Evolutionary conservation across 179 eudicot genomes (phyloP), one percentile per base, ranked within the genome.

Genomic region (Silene noctiflora): DNA sequence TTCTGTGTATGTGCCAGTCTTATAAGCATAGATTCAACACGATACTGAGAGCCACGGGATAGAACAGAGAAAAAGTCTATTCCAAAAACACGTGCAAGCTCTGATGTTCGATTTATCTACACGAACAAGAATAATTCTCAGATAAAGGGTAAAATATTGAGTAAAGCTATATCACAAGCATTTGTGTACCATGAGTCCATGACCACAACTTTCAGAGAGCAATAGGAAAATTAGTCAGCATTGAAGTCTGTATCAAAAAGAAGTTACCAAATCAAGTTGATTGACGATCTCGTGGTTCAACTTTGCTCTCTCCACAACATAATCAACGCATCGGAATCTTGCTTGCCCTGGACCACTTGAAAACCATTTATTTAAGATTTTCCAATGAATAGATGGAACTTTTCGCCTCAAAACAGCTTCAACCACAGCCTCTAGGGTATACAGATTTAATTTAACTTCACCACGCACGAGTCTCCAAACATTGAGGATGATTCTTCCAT

Each of bases 31-130:
- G 99, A 95, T 85, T 95, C 99, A 73, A 95, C 99, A 79, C 98
- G 99, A 77, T 89, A 95, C 84, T 95, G 99, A 48, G 98, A 95
- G 81, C 99, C 99, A 74, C 99, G 94, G 72, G 97, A 93, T 67
- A 95, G 87, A 78, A 95, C 99, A 69, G 99, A 93, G 81, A 93
- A 95, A 76, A 95, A 95, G 80, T 95, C 99, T 51, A 95, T 93
- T 55, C 99, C 99, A 81, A 95, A 95, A 46, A 95, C 90, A 75
- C 99, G 97, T 62, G 99, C 95, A 79, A 95, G 99, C 82, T 95
- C 99, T 70, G 99, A 95, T 61, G 99, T 93, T 69, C 99, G 88
- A 61, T 90, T 95, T 77, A 95, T 84, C 93, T 90, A 81, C 79
- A 86, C 42, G 55, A 61, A 64, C 29, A 73, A 79, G 56, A 39